phyloP scores from a whole-genome alignment of 768 basidiomycete genomes.

The Mrakia hoshinonis region DNA sequence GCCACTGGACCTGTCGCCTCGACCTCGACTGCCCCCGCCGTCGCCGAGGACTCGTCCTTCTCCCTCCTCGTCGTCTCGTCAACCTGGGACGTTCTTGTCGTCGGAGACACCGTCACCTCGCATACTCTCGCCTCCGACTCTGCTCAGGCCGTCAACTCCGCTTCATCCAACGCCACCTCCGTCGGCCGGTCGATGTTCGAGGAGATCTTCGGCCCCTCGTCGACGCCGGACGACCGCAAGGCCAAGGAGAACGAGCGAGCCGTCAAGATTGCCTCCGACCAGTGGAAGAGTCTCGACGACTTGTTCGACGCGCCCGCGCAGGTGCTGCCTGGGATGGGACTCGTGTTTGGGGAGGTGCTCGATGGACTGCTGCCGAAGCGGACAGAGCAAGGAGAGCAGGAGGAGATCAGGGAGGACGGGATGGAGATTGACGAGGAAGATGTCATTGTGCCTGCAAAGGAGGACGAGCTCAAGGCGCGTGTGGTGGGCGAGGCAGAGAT shows the following conservation, averaged over 20 bases:
- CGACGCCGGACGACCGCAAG: neutral
- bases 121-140: slow-evolving; percentile 14
- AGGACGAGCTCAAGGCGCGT: neutral
- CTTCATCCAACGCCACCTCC: neutral
- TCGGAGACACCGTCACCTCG: slow-evolving; percentile 51
- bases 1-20: slow-evolving; percentile 30
- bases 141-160: neutral
- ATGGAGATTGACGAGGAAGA: slow-evolving; percentile 10
- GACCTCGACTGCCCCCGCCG: neutral
- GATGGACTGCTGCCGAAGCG: slow-evolving; percentile 4
- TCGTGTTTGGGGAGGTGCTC: slow-evolving; percentile 28
- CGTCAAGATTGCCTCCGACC: neutral
- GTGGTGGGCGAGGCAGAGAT: slow-evolving; percentile 11
- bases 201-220: slow-evolving; percentile 28
- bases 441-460: neutral
- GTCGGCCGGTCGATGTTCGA: slow-evolving; percentile 25
- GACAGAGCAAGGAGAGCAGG: neutral
- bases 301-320: slow-evolving; percentile 26
- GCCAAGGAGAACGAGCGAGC: neutral
- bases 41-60: slow-evolving; percentile 42
- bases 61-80: slow-evolving; percentile 63
- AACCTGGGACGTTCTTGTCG: slow-evolving; percentile 55
- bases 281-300: slow-evolving; percentile 15
- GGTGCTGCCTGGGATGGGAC: slow-evolving; percentile 25
- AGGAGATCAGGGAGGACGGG: neutral